phyloP scores from a whole-genome alignment of 441 rosid genomes.

The Populus hybrid region DNA sequence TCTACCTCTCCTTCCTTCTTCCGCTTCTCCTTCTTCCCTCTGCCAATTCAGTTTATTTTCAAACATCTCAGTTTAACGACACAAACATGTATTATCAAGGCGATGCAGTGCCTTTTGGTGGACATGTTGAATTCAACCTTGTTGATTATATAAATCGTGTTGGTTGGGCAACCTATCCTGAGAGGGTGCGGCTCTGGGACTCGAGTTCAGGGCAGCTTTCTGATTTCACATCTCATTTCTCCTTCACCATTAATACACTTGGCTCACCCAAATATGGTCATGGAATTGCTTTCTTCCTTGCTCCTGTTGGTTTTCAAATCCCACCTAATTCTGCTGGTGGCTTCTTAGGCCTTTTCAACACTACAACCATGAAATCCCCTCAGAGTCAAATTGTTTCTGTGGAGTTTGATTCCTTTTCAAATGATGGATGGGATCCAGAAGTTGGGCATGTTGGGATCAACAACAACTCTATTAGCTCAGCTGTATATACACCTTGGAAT shows the following conservation, averaged over 20 bases:
- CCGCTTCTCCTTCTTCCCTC: not conserved
- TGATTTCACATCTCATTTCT: slow-evolving; percentile 41
- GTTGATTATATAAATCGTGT: slow-evolving; percentile 30
- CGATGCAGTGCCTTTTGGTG: slow-evolving; percentile 32
- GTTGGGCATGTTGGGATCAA: slow-evolving; percentile 43
- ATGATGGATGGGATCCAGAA: slow-evolving; percentile 47
- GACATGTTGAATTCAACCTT: slow-evolving; percentile 32
- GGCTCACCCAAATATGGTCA: slow-evolving; percentile 16
- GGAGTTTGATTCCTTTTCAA: slow-evolving; percentile 43
- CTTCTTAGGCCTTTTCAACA: slow-evolving; percentile 43
- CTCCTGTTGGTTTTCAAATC: slow-evolving; percentile 34
- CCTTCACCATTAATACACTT: slow-evolving; percentile 34
- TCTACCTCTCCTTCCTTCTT: not conserved
- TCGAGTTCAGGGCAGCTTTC: slow-evolving; percentile 28
- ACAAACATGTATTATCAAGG: slow-evolving; percentile 31
- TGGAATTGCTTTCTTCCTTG: slow-evolving; percentile 52
- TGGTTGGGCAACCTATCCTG: slow-evolving; percentile 48
- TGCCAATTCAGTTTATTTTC: slow-evolving; percentile 25
- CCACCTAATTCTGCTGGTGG: slow-evolving; percentile 51
- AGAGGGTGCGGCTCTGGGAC: slow-evolving; percentile 45
- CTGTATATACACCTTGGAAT: slow-evolving; percentile 26
- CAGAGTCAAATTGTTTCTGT: slow-evolving; percentile 31
- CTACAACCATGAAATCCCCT: slow-evolving; percentile 20
- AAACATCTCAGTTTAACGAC: slow-evolving; percentile 18
- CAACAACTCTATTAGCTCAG: slow-evolving; percentile 31